A percentile compares a stretch with the other conserved stretches of the same genome.
phyloP scores from a whole-genome alignment of 192 early-diverging fungal species.

The Powellomyces hirtus region DNA sequence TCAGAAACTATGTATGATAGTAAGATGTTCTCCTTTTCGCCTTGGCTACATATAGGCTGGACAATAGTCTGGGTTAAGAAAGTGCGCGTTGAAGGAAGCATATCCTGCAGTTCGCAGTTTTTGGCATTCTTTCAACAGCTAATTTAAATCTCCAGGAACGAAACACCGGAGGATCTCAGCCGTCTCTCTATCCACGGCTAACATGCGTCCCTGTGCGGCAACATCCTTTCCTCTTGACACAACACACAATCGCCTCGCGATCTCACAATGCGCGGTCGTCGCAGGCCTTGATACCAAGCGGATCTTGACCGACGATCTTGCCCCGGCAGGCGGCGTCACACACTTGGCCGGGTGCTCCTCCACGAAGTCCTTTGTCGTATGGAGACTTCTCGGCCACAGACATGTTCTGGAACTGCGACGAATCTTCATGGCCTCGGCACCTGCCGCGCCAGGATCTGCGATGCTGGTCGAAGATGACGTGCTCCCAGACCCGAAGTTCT shows the following conservation, averaged over 20 bases:
- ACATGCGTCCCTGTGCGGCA: no score
- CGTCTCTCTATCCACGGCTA: no score
- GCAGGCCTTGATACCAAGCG: neutral
- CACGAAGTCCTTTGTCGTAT: constrained; percentile 7
- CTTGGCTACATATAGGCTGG: no score
- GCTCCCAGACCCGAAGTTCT: neutral
- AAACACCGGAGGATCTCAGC: no score
- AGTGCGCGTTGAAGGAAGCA: no score
- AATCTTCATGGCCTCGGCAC: constrained; percentile 14
- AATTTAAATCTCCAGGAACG: no score
- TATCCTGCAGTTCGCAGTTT: no score
- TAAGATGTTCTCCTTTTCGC: no score
- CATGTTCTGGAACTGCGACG: constrained; percentile 26
- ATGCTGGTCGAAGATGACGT: neutral
- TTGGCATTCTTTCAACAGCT: no score
- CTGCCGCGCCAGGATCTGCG: neutral
- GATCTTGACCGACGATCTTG: neutral
- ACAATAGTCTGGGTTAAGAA: no score
- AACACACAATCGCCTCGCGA: neutral
- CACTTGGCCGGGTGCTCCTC: neutral
- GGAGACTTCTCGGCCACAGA: constrained; percentile 18
- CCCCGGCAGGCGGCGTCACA: constrained; percentile 10
- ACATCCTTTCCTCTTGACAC: neutral
- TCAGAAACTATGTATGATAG: no score
- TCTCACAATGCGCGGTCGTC: constrained; percentile 2